Conservation (phyloP, 805 yeast genomes). For the Metschnikowia picachoensis region DNA sequence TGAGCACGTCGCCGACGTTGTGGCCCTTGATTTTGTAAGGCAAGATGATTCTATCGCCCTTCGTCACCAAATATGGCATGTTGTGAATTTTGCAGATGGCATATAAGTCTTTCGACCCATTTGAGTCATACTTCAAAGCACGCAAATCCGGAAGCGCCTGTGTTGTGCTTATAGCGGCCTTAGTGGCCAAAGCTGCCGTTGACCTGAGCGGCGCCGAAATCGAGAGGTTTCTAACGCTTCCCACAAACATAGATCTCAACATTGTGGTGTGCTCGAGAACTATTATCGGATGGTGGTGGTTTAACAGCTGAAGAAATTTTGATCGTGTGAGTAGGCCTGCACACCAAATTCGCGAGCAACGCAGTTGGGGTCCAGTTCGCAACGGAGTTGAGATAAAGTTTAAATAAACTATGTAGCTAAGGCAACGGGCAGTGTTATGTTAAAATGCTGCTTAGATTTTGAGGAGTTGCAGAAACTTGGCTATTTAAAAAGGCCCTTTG, state of each 20-base stretch:
- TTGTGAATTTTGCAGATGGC: conserved; percentile 81
- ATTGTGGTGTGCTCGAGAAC: neutral
- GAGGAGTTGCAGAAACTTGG: too few species aligned
- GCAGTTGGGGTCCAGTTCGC: too few species aligned
- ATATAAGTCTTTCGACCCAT: conserved; percentile 53
- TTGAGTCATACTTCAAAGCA: conserved; percentile 63
- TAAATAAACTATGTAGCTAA: too few species aligned
- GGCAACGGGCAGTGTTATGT: too few species aligned
- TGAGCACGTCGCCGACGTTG: conserved; percentile 77
- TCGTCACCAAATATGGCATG: conserved; percentile 83
- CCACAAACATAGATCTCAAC: conserved; percentile 10
- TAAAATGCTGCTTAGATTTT: too few species aligned
- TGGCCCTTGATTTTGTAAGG: conserved; percentile 78
- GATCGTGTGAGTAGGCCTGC: too few species aligned
- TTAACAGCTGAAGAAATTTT: neutral
- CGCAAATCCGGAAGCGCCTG: conserved; percentile 39
- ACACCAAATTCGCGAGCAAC: too few species aligned
- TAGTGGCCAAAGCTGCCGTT: neutral
- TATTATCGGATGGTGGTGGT: neutral
- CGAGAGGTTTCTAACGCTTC: conserved; percentile 12
- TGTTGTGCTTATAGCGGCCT: neutral
- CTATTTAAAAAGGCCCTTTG: too few species aligned
- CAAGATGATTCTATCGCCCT: conserved; percentile 79
- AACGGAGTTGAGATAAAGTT: too few species aligned
- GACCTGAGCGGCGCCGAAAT: conserved; percentile 9